These are phyloP conservation scores for Aspergillus sp. DNA, from an alignment of 2,329 filamentous ascomycete genomes.

Conservation along the genomic window DNA sequence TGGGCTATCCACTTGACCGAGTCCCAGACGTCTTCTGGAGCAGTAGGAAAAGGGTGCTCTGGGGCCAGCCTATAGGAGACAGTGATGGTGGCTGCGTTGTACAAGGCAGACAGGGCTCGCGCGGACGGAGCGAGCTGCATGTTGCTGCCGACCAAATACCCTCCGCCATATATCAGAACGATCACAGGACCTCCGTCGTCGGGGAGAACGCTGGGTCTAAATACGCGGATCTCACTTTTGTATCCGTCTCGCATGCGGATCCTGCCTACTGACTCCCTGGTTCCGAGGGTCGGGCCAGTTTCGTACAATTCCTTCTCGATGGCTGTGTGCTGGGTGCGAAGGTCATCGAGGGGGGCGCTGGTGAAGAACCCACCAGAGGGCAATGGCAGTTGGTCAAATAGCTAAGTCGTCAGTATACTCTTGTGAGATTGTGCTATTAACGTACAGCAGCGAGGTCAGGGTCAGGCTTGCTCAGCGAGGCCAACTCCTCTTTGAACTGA, in stretches of 20 bases:
- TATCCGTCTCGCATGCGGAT: slow-evolving; percentile 7
- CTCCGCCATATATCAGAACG: slow-evolving; percentile 1
- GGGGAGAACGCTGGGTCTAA: background rate
- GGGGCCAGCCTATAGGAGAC: slow-evolving; percentile 5
- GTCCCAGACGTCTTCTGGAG: slow-evolving; percentile 6
- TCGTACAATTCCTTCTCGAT: background rate
- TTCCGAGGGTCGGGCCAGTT: background rate
- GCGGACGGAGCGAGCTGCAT: background rate
- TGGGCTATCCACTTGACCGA: slow-evolving; percentile 2
- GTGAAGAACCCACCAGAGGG: slow-evolving; percentile 1
- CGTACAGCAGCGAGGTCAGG: slow-evolving; percentile 3
- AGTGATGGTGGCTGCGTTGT: background rate
- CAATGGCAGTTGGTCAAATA: background rate
- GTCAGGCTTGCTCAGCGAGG: background rate
- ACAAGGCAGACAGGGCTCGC: background rate
- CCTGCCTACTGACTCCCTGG: background rate
- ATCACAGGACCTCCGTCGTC: background rate
- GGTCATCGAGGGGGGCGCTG: background rate
- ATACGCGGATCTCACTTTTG: slow-evolving; percentile 1
- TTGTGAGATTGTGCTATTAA: background rate
- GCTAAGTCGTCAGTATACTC: background rate
- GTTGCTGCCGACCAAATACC: slow-evolving; percentile 1
- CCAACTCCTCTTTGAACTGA: background rate
- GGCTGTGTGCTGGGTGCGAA: background rate
- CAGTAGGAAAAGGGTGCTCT: background rate